Percentiles rank a stretch among this genome's conserved stretches.
Evolutionary conservation across 345 rosid species (phyloP).

Genomic region (Arabidopsis thaliana): DNA sequence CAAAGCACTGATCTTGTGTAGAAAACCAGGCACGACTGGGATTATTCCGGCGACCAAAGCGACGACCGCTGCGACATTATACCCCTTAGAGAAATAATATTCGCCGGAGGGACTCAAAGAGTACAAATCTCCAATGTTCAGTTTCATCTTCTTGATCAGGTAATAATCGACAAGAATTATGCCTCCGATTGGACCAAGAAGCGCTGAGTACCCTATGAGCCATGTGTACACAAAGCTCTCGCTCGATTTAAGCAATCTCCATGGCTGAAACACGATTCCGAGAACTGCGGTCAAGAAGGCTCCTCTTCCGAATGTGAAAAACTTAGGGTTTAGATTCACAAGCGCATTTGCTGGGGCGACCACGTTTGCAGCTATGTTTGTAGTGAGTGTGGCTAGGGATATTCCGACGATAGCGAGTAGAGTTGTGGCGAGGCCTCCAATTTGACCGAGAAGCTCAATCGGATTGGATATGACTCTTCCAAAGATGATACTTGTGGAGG

Average conservation of each 20-base stretch:
- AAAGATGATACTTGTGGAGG: slow-evolving; percentile 75
- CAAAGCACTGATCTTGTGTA: slow-evolving; percentile 69
- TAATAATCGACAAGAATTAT: slow-evolving; percentile 79
- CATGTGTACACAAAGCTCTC: slow-evolving; percentile 97
- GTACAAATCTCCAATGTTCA: slow-evolving; percentile 66
- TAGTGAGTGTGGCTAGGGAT: slow-evolving; percentile 80
- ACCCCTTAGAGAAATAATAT: slow-evolving; percentile 70
- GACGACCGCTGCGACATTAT: slow-evolving; percentile 60
- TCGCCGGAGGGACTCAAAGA: slow-evolving; percentile 62
- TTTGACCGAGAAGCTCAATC: slow-evolving; percentile 71
- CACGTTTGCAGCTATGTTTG: slow-evolving; percentile 93
- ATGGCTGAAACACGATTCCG: slow-evolving; percentile 86
- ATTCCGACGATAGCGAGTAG: slow-evolving; percentile 77
- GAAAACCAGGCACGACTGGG: slow-evolving; percentile 86
- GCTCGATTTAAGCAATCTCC: slow-evolving; percentile 85
- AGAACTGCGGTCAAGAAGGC: slow-evolving; percentile 82
- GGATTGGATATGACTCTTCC: slow-evolving; percentile 84
- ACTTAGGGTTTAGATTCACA: slow-evolving; percentile 81
- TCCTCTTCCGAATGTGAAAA: slow-evolving; percentile 81
- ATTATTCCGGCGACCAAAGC: slow-evolving; percentile 72
- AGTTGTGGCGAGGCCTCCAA: slow-evolving; percentile 70
- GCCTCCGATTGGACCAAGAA: slow-evolving; percentile 89
- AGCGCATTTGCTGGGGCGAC: slow-evolving; percentile 95
- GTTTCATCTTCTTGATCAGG: slow-evolving; percentile 52
- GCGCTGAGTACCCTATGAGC: slow-evolving; percentile 89